Percentiles rank a stretch among this genome's conserved stretches.
These are phyloP conservation scores for Camellia granthamiana DNA, from an alignment of 148 eudicot species.

Conservation along the genomic window DNA sequence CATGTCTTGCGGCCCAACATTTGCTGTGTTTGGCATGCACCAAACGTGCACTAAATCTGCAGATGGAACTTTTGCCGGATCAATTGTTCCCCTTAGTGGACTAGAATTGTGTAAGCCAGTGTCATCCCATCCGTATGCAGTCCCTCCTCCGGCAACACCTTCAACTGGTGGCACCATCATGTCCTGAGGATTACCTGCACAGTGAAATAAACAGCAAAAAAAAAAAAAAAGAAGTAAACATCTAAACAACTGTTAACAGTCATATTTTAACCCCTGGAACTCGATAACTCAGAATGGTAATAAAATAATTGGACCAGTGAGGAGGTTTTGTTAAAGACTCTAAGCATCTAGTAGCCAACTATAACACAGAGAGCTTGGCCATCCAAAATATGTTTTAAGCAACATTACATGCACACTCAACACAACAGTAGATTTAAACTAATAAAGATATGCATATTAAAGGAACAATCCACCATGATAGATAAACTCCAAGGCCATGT, in stretches of 20 bases:
- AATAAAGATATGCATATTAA: not conserved
- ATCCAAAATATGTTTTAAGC: not conserved
- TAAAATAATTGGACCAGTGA: not conserved
- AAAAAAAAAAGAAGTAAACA: not conserved
- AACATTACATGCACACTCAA: not conserved
- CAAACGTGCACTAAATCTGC: conserved; percentile 80
- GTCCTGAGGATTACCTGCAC: conserved; percentile 51
- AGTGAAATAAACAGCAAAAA: not conserved
- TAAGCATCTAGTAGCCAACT: not conserved
- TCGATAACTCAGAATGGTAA: not conserved
- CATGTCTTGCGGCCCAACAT: conserved; percentile 83
- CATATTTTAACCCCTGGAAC: not conserved
- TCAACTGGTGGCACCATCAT: conserved; percentile 69
- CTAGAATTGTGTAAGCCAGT: conserved; percentile 38
- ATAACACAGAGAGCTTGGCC: not conserved
- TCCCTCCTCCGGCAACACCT: conserved; percentile 98
- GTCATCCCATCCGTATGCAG: conserved; percentile 93
- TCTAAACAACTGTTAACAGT: no score
- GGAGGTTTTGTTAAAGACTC: not conserved
- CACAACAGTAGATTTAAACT: not conserved
- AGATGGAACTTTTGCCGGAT: conserved; percentile 72
- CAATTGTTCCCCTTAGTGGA: conserved; percentile 59
- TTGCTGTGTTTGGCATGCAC: conserved; percentile 96
- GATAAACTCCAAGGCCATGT: not conserved
- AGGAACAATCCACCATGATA: not conserved